phyloP scores from a whole-genome alignment of 306 rosid genomes.

The Citrullus amarus region DNA sequence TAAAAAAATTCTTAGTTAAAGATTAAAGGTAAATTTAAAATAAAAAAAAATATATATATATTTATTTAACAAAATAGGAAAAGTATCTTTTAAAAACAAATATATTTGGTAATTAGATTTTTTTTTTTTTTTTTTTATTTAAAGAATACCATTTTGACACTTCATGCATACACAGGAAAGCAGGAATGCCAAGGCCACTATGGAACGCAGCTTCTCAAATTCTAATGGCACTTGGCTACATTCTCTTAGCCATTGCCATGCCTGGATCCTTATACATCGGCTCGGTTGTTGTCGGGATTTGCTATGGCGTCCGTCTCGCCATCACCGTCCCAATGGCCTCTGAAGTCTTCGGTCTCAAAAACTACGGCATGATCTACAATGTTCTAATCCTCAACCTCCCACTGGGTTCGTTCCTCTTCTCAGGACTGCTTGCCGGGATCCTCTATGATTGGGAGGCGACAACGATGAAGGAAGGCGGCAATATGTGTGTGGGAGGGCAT shows the following conservation, averaged over 20 bases:
- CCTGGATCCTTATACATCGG: constrained; percentile 80
- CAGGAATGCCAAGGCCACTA: constrained; percentile 70
- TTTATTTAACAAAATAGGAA: too few species aligned
- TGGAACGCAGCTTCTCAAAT: constrained; percentile 68
- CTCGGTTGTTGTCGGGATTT: constrained; percentile 60
- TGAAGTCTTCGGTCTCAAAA: constrained; percentile 67
- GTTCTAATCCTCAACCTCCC: constrained; percentile 85
- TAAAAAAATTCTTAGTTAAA: too few species aligned
- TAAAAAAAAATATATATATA: too few species aligned
- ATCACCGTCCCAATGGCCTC: constrained; percentile 72
- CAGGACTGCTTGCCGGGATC: constrained; percentile 72
- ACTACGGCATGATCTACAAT: constrained; percentile 61
- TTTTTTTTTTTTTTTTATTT: background rate
- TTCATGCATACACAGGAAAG: constrained; percentile 22
- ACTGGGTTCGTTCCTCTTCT: constrained; percentile 81
- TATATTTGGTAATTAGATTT: background rate
- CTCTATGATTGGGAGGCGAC: constrained; percentile 78
- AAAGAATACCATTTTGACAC: constrained; percentile 21
- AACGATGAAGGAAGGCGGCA: constrained; percentile 49
- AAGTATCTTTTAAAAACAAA: too few species aligned
- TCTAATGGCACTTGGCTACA: constrained; percentile 68
- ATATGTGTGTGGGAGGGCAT: constrained; percentile 69
- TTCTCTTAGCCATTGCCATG: constrained; percentile 54
- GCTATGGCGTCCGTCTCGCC: constrained; percentile 70
- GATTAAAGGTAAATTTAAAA: too few species aligned